phyloP scores from a whole-genome alignment of 23 red algal genomes.

The Gracilaria caudata region DNA sequence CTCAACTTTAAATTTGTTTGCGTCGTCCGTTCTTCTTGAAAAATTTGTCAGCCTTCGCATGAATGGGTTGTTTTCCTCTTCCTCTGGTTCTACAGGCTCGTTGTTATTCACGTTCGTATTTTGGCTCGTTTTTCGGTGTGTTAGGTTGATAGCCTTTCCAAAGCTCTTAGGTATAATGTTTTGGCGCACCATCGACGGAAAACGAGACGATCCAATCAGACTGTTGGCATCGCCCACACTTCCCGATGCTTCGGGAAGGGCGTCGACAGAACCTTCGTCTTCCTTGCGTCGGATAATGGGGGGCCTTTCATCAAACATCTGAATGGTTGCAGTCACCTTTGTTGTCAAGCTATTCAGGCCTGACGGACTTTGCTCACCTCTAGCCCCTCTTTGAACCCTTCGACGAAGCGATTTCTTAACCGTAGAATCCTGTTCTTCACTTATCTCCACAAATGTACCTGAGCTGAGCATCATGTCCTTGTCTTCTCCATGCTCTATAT shows the following conservation, averaged over 20 bases:
- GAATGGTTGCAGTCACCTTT: constrained; percentile 40
- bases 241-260: background rate
- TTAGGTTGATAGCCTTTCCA: constrained; percentile 2
- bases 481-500: background rate
- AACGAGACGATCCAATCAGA: background rate
- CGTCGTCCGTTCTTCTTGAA: constrained; percentile 19
- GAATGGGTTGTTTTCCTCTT: constrained; percentile 26
- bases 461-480: background rate
- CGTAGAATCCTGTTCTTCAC: constrained; percentile 8
- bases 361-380: constrained; percentile 4
- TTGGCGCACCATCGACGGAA: constrained; percentile 12
- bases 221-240: constrained; percentile 12
- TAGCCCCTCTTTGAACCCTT: constrained; percentile 14
- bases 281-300: constrained; percentile 33
- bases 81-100: background rate
- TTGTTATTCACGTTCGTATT: background rate
- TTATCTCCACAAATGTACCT: background rate
- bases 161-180: constrained; percentile 18
- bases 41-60: constrained; percentile 28
- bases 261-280: constrained; percentile 9
- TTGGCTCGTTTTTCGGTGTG: background rate
- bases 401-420: constrained; percentile 11
- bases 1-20: background rate
- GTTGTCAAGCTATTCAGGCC: constrained; percentile 15
- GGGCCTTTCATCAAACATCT: constrained; percentile 52